A percentile compares a stretch with the other conserved stretches of the same genome.
Conservation (phyloP, 1,284 basidiomycete species). For the Stygiomarasmius scandens region DNA sequence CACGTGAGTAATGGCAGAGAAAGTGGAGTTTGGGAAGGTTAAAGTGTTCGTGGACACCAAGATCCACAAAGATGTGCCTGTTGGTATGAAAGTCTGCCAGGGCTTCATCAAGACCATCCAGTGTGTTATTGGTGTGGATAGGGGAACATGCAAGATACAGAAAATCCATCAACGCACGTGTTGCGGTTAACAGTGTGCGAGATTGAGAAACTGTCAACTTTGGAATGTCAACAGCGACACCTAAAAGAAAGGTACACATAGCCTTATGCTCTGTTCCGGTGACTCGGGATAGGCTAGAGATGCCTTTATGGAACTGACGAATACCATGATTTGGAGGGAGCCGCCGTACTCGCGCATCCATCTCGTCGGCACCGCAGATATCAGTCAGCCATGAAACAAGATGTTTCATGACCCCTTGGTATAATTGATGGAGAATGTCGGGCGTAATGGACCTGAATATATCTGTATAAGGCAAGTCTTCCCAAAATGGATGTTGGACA, state of each 20-base stretch:
- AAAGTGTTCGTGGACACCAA: slow-evolving; percentile 17
- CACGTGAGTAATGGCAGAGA: slow-evolving; percentile 15
- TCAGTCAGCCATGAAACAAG: neutral
- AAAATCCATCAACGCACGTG: slow-evolving; percentile 2
- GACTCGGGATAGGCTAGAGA: neutral
- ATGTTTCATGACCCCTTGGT: no score
- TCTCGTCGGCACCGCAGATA: no score
- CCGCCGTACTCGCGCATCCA: no score
- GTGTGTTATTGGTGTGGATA: no score
- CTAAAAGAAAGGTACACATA: no score
- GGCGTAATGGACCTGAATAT: slow-evolving; percentile 8
- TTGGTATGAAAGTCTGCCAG: no score
- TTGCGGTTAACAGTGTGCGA: neutral
- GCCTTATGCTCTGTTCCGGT: slow-evolving; percentile 3
- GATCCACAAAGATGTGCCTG: no score
- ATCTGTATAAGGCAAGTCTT: no score
- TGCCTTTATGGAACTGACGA: no score
- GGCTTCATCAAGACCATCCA: no score
- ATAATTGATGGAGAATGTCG: neutral
- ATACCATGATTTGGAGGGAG: no score
- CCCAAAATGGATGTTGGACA: slow-evolving; percentile 16
- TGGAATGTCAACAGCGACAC: no score
- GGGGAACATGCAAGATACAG: slow-evolving; percentile 6
- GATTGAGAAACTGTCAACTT: neutral
- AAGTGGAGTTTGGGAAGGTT: slow-evolving; percentile 25